These are phyloP conservation scores for Fusarium abutilonis DNA, from an alignment of 2,329 filamentous ascomycete species.

Conservation along the genomic window DNA sequence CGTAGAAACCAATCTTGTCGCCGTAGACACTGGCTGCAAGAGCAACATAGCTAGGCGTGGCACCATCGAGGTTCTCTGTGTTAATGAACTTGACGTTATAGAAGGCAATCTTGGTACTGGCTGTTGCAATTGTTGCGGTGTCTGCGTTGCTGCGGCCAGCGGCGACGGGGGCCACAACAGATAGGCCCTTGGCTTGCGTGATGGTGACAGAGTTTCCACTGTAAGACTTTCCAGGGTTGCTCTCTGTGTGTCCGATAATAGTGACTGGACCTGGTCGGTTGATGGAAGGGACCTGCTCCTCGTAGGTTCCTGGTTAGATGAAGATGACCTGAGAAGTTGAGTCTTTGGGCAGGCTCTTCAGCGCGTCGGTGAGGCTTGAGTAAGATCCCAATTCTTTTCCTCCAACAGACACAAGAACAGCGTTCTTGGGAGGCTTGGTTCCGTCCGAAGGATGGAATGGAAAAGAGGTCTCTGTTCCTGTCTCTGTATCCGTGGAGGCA, in stretches of 20 bases:
- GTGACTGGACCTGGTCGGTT: slow-evolving; percentile 54
- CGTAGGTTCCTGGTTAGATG: slow-evolving; percentile 57
- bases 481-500: slow-evolving; percentile 35
- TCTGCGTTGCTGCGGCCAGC: slow-evolving; percentile 40
- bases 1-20: slow-evolving; percentile 52
- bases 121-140: slow-evolving; percentile 42
- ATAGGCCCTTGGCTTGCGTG: slow-evolving; percentile 31
- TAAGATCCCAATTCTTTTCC: slow-evolving; percentile 42
- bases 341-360: slow-evolving; percentile 47
- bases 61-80: slow-evolving; percentile 29
- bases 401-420: slow-evolving; percentile 54
- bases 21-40: slow-evolving; percentile 47
- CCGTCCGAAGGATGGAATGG: slow-evolving; percentile 52
- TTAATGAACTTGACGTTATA: slow-evolving; percentile 57
- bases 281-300: slow-evolving; percentile 52
- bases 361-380: slow-evolving; percentile 45
- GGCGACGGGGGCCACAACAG: slow-evolving; percentile 38
- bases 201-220: slow-evolving; percentile 66
- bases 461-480: slow-evolving; percentile 11
- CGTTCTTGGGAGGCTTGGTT: slow-evolving; percentile 52
- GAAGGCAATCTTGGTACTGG: slow-evolving; percentile 54
- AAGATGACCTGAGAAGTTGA: slow-evolving; percentile 55
- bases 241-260: slow-evolving; percentile 56
- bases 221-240: slow-evolving; percentile 56
- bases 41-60: slow-evolving; percentile 30